Base-by-base conservation (phyloP, 768 basidiomycete genomes). In the Coprinellus aureogranulatus region DNA sequence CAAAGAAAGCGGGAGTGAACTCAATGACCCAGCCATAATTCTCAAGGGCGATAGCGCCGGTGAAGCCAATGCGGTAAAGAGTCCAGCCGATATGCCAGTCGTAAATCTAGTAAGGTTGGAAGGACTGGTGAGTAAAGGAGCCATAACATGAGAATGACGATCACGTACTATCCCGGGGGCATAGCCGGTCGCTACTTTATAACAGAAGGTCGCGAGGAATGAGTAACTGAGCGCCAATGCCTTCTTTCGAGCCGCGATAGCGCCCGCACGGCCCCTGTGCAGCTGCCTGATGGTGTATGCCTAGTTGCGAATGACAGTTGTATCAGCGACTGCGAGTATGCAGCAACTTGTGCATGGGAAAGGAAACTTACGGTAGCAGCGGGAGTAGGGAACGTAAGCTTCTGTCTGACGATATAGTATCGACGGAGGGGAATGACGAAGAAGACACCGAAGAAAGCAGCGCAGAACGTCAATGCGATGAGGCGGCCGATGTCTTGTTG, bases 21-120 rank as follows among this genome's bases (percentile, higher is more conserved):
- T 83, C 80, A 56, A 83, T 71, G 49, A 66, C 73, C 81, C 83
- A 85, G 25, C 84, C 81, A 57, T 76, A 84, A 64, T 84, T 84
- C 52, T 85, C 85, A 50, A 84, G 68, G 14, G 71, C 71, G 60
- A 87, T 85, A 65, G 85, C 83, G 61, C 77, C 76, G 10, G 77
- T 81, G 73, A 82, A 85, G n/a, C 83, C 85, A 25, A 85, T 62
- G 42, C 81, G 75, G 67, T 77, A 84, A 22, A 85, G 72, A 16
- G 81, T 80, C 80, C 83, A 86, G 55, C 83, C 84, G 52, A 84
- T 76, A 61, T 86, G 85, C 84, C 83, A 86, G 63, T 86, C 85
- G 63, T 77, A 84, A 18, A 81, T 65, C 79, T 81, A 55, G n/a
- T 10, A n/a, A 30, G 26, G 18, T 30, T 0, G 40, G 37, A 8